Evolutionary conservation across 768 basidiomycete genomes (phyloP).

Genomic region (Boletus subparvulus): DNA sequence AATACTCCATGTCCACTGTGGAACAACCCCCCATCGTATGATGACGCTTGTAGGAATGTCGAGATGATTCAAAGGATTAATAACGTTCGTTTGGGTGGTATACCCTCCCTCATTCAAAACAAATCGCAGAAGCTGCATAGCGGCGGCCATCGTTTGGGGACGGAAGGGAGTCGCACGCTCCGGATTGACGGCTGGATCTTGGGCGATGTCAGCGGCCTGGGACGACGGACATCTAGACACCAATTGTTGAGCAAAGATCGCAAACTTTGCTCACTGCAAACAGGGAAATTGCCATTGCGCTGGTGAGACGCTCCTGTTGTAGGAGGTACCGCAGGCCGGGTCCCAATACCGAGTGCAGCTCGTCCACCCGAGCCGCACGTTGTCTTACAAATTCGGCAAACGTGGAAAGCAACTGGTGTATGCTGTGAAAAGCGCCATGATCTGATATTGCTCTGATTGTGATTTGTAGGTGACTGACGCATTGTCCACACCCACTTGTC

Average conservation of each 20-base stretch:
- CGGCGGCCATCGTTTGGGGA: constrained; percentile 45
- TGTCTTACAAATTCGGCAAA: constrained; percentile 23
- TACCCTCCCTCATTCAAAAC: constrained; percentile 35
- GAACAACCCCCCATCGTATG: constrained; percentile 54
- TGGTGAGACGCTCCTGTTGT: constrained; percentile 30
- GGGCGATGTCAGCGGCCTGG: constrained; percentile 25
- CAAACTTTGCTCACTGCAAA: constrained; percentile 32
- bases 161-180: constrained; percentile 32
- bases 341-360: constrained; percentile 4
- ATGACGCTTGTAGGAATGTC: constrained; percentile 50
- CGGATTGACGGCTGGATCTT: background rate
- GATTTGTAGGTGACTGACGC: constrained; percentile 17
- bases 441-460: background rate
- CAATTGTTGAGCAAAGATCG: background rate
- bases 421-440: constrained; percentile 7
- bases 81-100: background rate
- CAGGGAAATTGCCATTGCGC: constrained; percentile 38
- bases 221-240: background rate
- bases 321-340: constrained; percentile 9
- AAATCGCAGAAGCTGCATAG: constrained; percentile 46
- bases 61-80: constrained; percentile 23
- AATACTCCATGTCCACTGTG: constrained; percentile 64
- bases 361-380: constrained; percentile 16
- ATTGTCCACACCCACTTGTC: constrained; percentile 11
- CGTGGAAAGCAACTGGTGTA: constrained; percentile 11